Evolutionary conservation across 192 early-diverging fungal genomes (phyloP).

Genomic region (Backusella psychrophila): DNA sequence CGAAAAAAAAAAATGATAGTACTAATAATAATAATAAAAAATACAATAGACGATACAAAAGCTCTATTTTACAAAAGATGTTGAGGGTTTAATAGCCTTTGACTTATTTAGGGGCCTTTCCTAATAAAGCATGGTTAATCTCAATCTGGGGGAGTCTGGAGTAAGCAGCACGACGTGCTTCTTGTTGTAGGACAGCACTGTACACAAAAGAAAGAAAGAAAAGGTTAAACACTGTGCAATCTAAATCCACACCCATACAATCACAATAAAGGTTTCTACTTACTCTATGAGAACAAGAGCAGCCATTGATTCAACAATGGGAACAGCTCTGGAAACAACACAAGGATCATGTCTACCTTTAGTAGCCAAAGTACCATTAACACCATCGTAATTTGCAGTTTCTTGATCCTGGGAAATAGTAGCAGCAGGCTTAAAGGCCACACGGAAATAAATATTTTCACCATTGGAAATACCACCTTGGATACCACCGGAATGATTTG

Average conservation of each 20-base stretch:
- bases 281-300: constrained; percentile 90
- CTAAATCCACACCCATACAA: background rate
- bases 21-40: background rate
- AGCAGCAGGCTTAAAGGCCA: constrained; percentile 96
- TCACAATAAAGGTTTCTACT: constrained; percentile 9
- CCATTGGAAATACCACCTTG: constrained; percentile 98
- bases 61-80: background rate
- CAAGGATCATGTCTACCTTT: constrained; percentile 97
- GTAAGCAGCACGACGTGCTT: constrained; percentile 53
- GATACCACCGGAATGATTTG: constrained; percentile 95
- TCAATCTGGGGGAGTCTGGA: constrained; percentile 48
- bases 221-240: background rate
- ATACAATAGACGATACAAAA: background rate
- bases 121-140: constrained; percentile 30
- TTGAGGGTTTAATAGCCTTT: background rate
- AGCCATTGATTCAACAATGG: constrained; percentile 98
- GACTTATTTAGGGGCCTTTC: constrained; percentile 16
- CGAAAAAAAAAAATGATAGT: background rate
- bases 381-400: constrained; percentile 86
- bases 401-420: constrained; percentile 90
- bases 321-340: constrained; percentile 92
- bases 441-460: constrained; percentile 93
- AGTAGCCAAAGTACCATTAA: constrained; percentile 78
- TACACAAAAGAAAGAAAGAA: background rate
- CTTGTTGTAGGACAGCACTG: constrained; percentile 60